Evolutionary conservation across 257 asterid species (phyloP), one percentile per base, ranked within the genome.

Genomic region (Anisodus acutangulus): DNA sequence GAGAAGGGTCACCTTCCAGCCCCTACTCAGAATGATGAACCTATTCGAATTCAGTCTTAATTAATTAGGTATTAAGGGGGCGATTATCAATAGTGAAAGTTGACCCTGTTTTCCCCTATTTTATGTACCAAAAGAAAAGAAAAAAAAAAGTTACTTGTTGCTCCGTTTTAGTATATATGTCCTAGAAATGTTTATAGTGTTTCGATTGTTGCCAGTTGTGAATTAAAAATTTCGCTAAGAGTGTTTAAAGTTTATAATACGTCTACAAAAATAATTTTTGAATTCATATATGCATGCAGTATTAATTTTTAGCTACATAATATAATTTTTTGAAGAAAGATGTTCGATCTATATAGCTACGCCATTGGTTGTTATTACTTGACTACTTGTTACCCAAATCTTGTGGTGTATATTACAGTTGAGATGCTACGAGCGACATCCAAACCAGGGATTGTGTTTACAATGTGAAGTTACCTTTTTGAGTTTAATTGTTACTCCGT

Each of bases 1-100:
- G 98, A 91, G 68, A 94, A 91, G 47, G 95, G 95, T 45, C 93
- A 90, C 80, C 69, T 94, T 63, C 93, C 91, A 11, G 39, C 90
- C 43, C 92, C 91, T 1, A 7, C 85, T 17, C 95, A 89, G 76
- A 86, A 71, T 43, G 90, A 87, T 78, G 89, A 90, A 84, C 86
- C 91, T 79, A 60, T 87, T 82, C 85, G 81, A 12, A 89, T 90
- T 85, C 85, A 83, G 6, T 83, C 93, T 83, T 88, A 83, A 79
- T 31, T 51, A 51, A 78, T 79, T 7, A 59, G 39, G 41, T 7
- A 37, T 68, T 35, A 6, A 2, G 4, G 55, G 9, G 79, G 47
- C 5, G 49, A 15, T 13, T 3, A 67, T 67, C 9, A 15, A 6
- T 13, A 3, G n/a, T 35, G 5, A 43, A 70, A 43, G 55, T 39